Percentiles rank a stretch among this genome's conserved stretches.
Evolutionary conservation across 495 filamentous ascomycete species (phyloP).

Genomic region (Penicillium paxilli): DNA sequence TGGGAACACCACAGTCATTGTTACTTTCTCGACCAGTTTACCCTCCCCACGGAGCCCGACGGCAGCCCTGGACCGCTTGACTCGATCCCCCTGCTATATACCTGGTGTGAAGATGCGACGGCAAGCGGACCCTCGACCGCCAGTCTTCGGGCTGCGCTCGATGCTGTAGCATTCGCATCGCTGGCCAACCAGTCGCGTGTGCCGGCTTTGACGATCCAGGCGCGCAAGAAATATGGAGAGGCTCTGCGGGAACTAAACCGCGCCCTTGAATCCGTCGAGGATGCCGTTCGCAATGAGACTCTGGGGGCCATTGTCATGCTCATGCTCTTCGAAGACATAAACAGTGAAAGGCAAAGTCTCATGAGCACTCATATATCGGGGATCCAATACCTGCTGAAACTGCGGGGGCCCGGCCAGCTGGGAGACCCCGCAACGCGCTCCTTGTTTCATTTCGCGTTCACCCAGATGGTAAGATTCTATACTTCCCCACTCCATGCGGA

Average conservation of each 20-base stretch:
- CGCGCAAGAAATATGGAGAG: constrained; percentile 9
- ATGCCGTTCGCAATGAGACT: constrained; percentile 12
- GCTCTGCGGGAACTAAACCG: constrained; percentile 7
- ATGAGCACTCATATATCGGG: constrained; percentile 18
- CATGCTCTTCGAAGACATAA: constrained; percentile 16
- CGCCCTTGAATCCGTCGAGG: neutral
- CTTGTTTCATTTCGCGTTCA: constrained; percentile 18
- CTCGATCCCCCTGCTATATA: constrained; percentile 17
- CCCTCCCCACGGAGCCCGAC: constrained; percentile 10
- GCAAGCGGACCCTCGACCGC: neutral
- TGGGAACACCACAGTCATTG: constrained; percentile 14
- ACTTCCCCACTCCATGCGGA: neutral
- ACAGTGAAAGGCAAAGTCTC: constrained; percentile 13
- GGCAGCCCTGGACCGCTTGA: constrained; percentile 10
- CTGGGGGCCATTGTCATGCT: constrained; percentile 13
- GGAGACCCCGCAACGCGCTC: constrained; percentile 12
- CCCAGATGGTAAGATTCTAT: constrained; percentile 11
- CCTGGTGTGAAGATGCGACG: constrained; percentile 7
- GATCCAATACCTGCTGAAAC: constrained; percentile 9
- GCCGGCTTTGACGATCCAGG: neutral
- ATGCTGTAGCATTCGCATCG: constrained; percentile 12
- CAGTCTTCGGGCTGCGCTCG: constrained; percentile 15
- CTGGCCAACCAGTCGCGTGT: constrained; percentile 7
- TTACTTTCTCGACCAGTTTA: constrained; percentile 19
- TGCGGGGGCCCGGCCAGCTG: constrained; percentile 8